Evolutionary conservation across 371 early-diverging fungal species (phyloP), one percentile per base, ranked within the genome.

Genomic region (Apophysomyces elegans): DNA sequence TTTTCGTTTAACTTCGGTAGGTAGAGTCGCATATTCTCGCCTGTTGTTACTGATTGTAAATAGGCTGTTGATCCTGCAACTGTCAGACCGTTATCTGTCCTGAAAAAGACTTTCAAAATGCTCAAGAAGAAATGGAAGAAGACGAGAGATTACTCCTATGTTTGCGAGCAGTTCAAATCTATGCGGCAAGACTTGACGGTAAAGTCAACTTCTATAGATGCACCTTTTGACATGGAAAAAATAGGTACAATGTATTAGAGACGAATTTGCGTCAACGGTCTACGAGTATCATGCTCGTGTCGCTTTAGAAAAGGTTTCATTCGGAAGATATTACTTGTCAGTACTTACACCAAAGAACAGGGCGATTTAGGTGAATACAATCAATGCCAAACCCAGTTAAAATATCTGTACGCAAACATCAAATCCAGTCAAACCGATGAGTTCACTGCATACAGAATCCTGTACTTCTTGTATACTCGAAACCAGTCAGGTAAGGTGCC

Each of bases 341-440:
- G n/a, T 18, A 11, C 41, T n/a, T 32, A 45, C 41, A 26, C 18
- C 41, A 41, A 43, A 14, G 32, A 26, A 18, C 64, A 93, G 92
- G 86, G 90, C 43, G 98, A 98, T 77, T 80, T 98, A 35, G 96
- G 97, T 62, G 98, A 98, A 83, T 98, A 91, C 75, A 97, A 98
- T 65, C 96, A 96, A 70, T 97, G 98, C 73, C 96, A 96, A 75
- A 94, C 94, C 1, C 96, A 97, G 73, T 78, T 98, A 26, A 93
- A 90, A 69, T 86, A 90, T 46, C 81, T 98, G 21, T 97, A 96
- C 70, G 70, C 75, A 43, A 75, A 85, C 44, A 88, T 86, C 8
- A 76, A 91, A n/a, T 67, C 79, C 12, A 93, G 92, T 45, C 82
- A 86, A 61, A 77, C 79, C 4, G 88, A 88, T 78, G 98, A 98